Evolutionary conservation across 139 green algal species (phyloP).

Genomic region (Chara braunii): DNA sequence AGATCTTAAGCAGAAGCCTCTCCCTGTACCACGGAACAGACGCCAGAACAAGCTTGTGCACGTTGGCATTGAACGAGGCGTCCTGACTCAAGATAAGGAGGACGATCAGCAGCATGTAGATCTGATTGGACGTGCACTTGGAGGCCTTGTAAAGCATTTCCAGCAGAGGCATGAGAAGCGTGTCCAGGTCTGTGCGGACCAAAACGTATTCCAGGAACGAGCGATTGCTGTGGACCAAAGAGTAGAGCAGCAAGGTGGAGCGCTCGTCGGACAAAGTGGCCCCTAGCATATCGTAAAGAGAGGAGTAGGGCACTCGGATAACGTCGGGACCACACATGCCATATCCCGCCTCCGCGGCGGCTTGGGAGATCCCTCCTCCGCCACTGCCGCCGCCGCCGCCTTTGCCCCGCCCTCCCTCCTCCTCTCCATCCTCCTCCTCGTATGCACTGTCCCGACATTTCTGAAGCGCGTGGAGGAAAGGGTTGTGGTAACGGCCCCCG

Average conservation of each 20-base stretch:
- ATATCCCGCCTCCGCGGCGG: no score
- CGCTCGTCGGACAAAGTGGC: slow-evolving; percentile 43
- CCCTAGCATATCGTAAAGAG: slow-evolving; percentile 24
- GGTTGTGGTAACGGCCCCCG: slow-evolving; percentile 44
- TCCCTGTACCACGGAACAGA: slow-evolving; percentile 69
- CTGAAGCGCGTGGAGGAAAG: slow-evolving; percentile 47
- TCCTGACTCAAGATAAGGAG: slow-evolving; percentile 80
- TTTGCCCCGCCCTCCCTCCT: no score
- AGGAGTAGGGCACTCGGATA: slow-evolving; percentile 7
- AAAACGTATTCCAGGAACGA: slow-evolving; percentile 55
- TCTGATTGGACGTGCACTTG: slow-evolving; percentile 40
- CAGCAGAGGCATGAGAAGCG: slow-evolving; percentile 63
- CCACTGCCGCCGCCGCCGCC: no score
- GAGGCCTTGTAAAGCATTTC: slow-evolving; percentile 49
- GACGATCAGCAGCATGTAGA: slow-evolving; percentile 77
- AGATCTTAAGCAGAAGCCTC: slow-evolving; percentile 51
- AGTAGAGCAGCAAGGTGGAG: slow-evolving; percentile 71
- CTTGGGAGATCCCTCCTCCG: no score
- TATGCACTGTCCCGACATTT: slow-evolving; percentile 24
- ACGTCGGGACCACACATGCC: no score
- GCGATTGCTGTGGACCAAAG: slow-evolving; percentile 59
- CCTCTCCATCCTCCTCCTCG: no score
- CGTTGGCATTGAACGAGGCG: slow-evolving; percentile 58
- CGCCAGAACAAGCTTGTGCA: slow-evolving; percentile 56
- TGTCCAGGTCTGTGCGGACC: slow-evolving; percentile 58